Conservation (phyloP, 345 rosid genomes). For the Limnanthes douglasii region DNA sequence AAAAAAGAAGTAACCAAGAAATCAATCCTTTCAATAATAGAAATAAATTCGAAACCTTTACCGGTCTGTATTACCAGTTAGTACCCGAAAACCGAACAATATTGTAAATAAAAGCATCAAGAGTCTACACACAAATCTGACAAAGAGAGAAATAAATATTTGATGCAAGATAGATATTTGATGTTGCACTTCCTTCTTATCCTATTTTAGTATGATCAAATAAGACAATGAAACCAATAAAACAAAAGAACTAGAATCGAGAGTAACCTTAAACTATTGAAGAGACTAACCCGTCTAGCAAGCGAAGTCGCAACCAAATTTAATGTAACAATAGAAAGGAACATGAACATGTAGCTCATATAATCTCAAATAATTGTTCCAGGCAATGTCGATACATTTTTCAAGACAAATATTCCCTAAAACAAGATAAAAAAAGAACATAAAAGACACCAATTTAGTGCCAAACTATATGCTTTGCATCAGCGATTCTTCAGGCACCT, state of each 20-base stretch:
- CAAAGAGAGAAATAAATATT: too few relatives aligned
- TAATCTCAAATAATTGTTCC: conserved; percentile 41
- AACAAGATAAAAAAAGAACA: too few relatives aligned
- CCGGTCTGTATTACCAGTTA: conserved; percentile 37
- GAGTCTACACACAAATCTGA: conserved; percentile 58
- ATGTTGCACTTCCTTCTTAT: conserved; percentile 70
- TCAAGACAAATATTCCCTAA: too few relatives aligned
- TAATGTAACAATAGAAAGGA: conserved; percentile 43
- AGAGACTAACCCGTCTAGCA: conserved; percentile 26
- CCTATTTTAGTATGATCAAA: conserved; percentile 30
- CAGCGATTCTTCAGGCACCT: too few relatives aligned
- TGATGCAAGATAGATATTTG: conserved; percentile 82
- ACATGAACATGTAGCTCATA: conserved; percentile 39
- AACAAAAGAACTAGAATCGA: conserved; percentile 1
- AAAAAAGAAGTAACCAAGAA: too few relatives aligned
- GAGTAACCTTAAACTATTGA: not conserved
- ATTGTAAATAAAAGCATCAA: conserved; percentile 56
- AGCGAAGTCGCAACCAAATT: conserved; percentile 47
- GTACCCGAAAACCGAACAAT: conserved; percentile 59
- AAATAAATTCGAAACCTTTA: not conserved
- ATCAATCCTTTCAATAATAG: too few relatives aligned
- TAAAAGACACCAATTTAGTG: too few relatives aligned
- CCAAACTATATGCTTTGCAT: too few relatives aligned
- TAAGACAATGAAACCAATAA: conserved; percentile 9
- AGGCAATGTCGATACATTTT: conserved; percentile 27